Base-by-base conservation (phyloP, 2,329 filamentous ascomycete species). In the Salinomyces thailandicus region DNA sequence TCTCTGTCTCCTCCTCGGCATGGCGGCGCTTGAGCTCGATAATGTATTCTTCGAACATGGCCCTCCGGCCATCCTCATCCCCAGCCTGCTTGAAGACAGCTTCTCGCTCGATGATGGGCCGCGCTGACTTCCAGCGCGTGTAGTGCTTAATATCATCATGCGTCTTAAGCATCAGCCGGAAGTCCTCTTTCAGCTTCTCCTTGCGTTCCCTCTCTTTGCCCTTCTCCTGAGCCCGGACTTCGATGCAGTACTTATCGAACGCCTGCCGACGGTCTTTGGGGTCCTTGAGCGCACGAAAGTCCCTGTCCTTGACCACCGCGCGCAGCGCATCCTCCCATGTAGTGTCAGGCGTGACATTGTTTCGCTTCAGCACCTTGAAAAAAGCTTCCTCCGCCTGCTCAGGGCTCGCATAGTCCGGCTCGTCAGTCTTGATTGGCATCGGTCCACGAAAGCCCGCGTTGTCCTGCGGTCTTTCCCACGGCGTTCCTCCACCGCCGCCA, bases 71-170 rank as follows among this genome's bases (percentile, higher is more conserved):
- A 39, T 75, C 72, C 51, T 98, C 91, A 50, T 81, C 82, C 47
- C 80, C 82, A 29, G 87, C 89, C 18, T 86, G 89, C 51, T 86
- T 81, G 66, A 96, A 98, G 41, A 93, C 91, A 32, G 85, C 91
- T 68, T 98, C 91, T 33, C 82, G 82, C 62, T 96, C 85, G 44
- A 98, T 85, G 46, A 95, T 93, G 7, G 86, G 85, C 33, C 85
- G 79, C 36, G 89, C 91, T 12, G 85, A 95, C 72, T 86, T 93
- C 91, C 91, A 98, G 43, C 86, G 81, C 28, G 89, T 95, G 61
- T 93, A 95, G 60, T 95, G 78, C 61, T 87, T 91, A 62, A 98
- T 96, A 62, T 98, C 91, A 43, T 87, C 86, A 60, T 98, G 89
- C 48, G 86, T 87, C 63, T 81, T 85, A 48, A 98, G 73, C 91